phyloP scores from a whole-genome alignment of 2,329 filamentous ascomycete genomes.

The Neoascochyta sp. region DNA sequence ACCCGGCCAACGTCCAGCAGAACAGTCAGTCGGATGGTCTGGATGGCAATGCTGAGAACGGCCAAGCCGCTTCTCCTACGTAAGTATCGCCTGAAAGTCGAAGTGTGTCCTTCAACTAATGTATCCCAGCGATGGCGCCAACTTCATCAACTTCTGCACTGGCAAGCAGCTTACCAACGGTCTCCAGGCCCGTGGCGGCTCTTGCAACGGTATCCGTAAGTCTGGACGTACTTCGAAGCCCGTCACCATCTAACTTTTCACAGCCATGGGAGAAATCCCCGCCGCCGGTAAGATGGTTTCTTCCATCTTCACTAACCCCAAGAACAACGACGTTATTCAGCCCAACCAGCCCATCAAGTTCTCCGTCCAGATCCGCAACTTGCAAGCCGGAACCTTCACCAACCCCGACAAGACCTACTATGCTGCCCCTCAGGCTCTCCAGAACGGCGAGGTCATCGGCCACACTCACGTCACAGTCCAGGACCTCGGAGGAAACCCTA shows the following conservation, averaged over 20 bases:
- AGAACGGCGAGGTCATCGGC: conserved; percentile 43
- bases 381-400: conserved; percentile 53
- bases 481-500: conserved; percentile 41
- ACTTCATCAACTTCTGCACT: conserved; percentile 60
- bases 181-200: conserved; percentile 48
- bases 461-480: conserved; percentile 55
- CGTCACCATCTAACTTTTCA: conserved; percentile 5
- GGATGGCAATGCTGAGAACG: conserved; percentile 35
- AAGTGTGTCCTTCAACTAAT: too few species aligned
- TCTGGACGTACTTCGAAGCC: conserved; percentile 2
- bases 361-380: conserved; percentile 47
- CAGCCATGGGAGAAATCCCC: conserved; percentile 57
- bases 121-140: conserved; percentile 44
- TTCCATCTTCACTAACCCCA: conserved; percentile 50
- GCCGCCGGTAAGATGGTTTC: conserved; percentile 52
- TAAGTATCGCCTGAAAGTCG: too few species aligned
- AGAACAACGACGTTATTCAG: conserved; percentile 40
- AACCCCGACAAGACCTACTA: conserved; percentile 56
- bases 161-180: conserved; percentile 56
- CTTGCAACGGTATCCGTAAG: conserved; percentile 55
- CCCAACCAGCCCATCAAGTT: conserved; percentile 48
- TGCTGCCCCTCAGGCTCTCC: conserved; percentile 51
- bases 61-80: conserved; percentile 47
- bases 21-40: conserved; percentile 43
- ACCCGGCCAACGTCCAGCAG: conserved; percentile 43